Evolutionary conservation across 352 stramenopile species (phyloP).

Genomic region (Phytopythium mirpurense): DNA sequence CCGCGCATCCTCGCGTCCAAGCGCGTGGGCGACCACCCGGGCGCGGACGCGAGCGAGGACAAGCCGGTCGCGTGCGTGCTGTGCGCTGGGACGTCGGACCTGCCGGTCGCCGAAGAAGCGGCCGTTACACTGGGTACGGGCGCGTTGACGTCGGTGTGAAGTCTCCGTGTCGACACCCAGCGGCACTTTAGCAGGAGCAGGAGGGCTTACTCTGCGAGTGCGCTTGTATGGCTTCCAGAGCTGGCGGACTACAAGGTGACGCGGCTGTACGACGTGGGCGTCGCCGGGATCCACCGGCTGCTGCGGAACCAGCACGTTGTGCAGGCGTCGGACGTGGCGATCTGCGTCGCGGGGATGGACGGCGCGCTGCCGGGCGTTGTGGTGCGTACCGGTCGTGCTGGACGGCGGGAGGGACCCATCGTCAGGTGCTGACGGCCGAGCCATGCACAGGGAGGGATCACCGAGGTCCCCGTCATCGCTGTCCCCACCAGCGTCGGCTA

Average conservation of each 20-base stretch:
- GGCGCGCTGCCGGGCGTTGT: slow-evolving; percentile 96
- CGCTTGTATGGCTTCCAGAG: slow-evolving; percentile 36
- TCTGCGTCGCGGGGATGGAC: slow-evolving; percentile 97
- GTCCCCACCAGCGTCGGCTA: slow-evolving; percentile 94
- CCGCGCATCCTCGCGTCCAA: slow-evolving; percentile 69
- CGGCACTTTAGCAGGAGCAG: background rate
- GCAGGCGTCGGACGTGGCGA: slow-evolving; percentile 87
- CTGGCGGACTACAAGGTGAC: slow-evolving; percentile 82
- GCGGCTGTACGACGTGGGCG: slow-evolving; percentile 90
- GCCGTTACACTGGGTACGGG: slow-evolving; percentile 83
- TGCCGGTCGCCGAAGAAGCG: slow-evolving; percentile 95
- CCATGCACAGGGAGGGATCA: slow-evolving; percentile 59
- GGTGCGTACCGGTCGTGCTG: slow-evolving; percentile 38
- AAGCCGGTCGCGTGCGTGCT: slow-evolving; percentile 70
- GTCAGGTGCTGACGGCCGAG: background rate
- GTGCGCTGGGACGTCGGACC: slow-evolving; percentile 95
- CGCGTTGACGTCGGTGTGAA: no score
- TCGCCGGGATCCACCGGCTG: slow-evolving; percentile 92
- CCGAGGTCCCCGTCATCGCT: slow-evolving; percentile 78
- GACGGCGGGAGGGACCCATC: background rate
- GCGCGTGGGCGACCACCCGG: slow-evolving; percentile 7
- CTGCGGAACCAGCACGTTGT: slow-evolving; percentile 85
- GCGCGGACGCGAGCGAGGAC: background rate
- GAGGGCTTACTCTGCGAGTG: background rate
- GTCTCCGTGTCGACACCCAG: no score